Evolutionary conservation across 2,329 filamentous ascomycete genomes (phyloP), one percentile per base, ranked within the genome.

Genomic region (Aureobasidium sp.): DNA sequence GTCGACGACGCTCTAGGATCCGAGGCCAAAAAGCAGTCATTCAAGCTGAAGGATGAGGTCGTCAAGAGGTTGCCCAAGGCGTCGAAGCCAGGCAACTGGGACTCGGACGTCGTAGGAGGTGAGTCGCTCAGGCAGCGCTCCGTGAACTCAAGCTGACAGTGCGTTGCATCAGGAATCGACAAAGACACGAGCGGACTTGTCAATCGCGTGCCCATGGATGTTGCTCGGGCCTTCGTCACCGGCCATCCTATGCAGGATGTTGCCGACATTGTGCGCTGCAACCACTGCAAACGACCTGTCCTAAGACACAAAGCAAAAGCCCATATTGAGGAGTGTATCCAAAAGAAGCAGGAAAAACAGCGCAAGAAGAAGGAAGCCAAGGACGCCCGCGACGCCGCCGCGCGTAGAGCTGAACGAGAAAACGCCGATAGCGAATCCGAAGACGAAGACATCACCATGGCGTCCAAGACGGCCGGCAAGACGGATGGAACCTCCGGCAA

Each of bases 251-350:
- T 96, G 67, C 87, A 91, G 68, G 92, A 96, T 70, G 81, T 81
- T 62, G 84, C 89, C 12, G 90, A 96, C 66, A 82, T 90, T 11
- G 86, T 94, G 56, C 76, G 78, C 67, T 99, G 93, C 82, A 97
- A 94, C 73, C 91, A 95, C 73, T 99, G 93, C 78, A 96, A 94
- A 76, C 92, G 95, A 69, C 89, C 89, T 57, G 84, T 96, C 14
- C 80, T 94, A 15, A 89, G 87, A 69, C 85, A 85, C 36, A 86
- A 85, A 0, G 88, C 90, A 1, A 87, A 87, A 63, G 84, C 84
- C 20, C 93, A 99, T 71, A 90, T 96, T 64, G 87, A 87, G 41
- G 85, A 87, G 49, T 99, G 93, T 70, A 78, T 97, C 62, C 88
- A 87, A 67, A 84, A 91, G 62, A 96, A 96, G 77, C 91, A 84